Evolutionary conservation across 2,329 filamentous ascomycete species (phyloP), one percentile per base, ranked within the genome.

Genomic region (Aspergillus calidoustus): DNA sequence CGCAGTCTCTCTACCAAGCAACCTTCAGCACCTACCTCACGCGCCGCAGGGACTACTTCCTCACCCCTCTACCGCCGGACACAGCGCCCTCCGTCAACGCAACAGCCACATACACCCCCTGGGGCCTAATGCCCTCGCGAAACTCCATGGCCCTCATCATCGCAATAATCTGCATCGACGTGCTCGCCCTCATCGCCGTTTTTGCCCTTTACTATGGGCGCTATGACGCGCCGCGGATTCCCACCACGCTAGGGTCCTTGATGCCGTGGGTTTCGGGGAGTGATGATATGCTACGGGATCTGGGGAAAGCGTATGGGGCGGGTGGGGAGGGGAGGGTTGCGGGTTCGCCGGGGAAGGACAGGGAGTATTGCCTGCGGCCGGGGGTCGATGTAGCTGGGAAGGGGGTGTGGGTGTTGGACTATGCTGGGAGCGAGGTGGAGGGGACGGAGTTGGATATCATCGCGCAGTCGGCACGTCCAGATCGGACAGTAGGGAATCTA

Each of bases 1-100:
- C 46, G 1, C 48, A 64, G 25, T 30, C 41, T 3, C 25, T 56
- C 22, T 66, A 66, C 34, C 57, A 53, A 34, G 31, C 46, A 22
- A 54, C 53, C 19, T 66, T 66, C 22, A 54, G 52, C 8, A 57
- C 56, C 6, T 60, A 64, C 17, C 28, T 66, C 15, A 53, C 62
- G 13, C 34, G 64, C 4, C 19, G n/a, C 43, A 17, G n/a, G 22
- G 46, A n/a, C 15, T 13, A 13, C 17, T 34, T 53, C 30, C 23
- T 49, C 28, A 19, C 19, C 8, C 50, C 8, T 5, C 22, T 34
- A 25, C 30, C 15, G 6, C 6, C 13, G 13, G n/a, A 13, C 17
- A 38, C 13, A 15, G 11, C 50, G 15, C 30, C 28, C 7, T 5
- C 13, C 31, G 47, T 25, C 22, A 38, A 11, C 25, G 48, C 46